Base-by-base conservation (phyloP, 129 eudicot species). In the Dittrichia graveolens region DNA sequence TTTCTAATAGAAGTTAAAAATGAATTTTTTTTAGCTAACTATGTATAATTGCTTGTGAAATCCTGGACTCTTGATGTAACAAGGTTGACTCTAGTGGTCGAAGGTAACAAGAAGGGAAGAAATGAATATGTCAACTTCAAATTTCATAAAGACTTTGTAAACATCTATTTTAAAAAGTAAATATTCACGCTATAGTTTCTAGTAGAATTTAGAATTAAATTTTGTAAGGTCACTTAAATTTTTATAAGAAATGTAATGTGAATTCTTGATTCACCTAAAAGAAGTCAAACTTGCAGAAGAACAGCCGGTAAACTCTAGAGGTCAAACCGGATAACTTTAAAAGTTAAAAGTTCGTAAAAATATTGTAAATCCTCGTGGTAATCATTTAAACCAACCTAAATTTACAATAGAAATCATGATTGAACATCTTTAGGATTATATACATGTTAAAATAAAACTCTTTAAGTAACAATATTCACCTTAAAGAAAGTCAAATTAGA, bases 401-500 rank as follows among this genome's bases (percentile, higher is more conserved):
- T 24, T 48, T n/a, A 15, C 7, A 9, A 35, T 66, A 3, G n/a
- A 45, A 46, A 6, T 38, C 49, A 4, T 19, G 38, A 18, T 7
- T 2, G 65, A 39, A 67, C 6, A 38, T 13, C 24, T 57, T 31
- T 72, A 57, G 31, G 34, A 18, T 58, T 5, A 13, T 31, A 43
- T 6, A 49, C 52, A 40, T 70, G 38, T 12, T 7, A 72, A 59
- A 44, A 8, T 16, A 8, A 16, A 48, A 49, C 13, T 49, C 42
- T 18, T 61, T 53, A 45, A 74, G 37, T 24, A 50, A 2, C 0
- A 35, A 5, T 7, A 12, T 63, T 63, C 64, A 64, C 79, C 64
- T 10, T 50, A 42, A 31, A 73, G 11, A 54, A 65, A 43, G 79
- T 75, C 73, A 65, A 67, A 45, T 16, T 39, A 77, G 9, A 74